Conservation (phyloP, 371 early-diverging fungal species). For the Smittium culicis region DNA sequence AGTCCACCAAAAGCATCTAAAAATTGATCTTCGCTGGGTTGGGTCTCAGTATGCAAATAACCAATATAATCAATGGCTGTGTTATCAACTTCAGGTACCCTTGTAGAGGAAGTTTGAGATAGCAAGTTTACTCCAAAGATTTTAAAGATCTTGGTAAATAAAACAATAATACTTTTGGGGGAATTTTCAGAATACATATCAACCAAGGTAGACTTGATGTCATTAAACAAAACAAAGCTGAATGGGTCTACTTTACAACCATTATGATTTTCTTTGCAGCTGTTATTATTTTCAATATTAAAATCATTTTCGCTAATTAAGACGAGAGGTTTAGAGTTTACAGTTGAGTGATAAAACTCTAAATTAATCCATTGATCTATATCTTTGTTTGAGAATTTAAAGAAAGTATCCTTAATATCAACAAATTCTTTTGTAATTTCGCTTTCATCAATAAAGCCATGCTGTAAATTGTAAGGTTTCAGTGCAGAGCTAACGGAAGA, state of each 20-base stretch:
- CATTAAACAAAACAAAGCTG: constrained; percentile 9
- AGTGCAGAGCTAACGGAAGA: not conserved
- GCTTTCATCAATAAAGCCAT: no score
- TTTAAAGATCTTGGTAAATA: not conserved
- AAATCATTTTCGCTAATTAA: not conserved
- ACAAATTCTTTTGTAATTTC: no score
- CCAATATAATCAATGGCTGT: not conserved
- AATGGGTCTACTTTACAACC: not conserved
- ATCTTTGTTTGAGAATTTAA: no score
- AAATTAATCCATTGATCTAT: not conserved
- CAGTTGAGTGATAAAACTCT: not conserved
- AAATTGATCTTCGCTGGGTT: not conserved
- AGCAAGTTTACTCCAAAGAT: constrained; percentile 3
- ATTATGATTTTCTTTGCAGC: not conserved
- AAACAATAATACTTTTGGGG: not conserved
- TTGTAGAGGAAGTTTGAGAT: not conserved
- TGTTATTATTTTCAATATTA: not conserved
- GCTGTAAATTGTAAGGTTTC: no score
- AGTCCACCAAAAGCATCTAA: not conserved
- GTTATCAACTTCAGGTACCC: not conserved
- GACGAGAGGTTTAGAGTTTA: not conserved
- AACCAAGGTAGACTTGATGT: not conserved
- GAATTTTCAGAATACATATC: not conserved
- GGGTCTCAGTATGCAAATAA: not conserved
- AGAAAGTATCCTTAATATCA: no score